Base-by-base conservation (phyloP, 345 rosid genomes). In the Punica granatum region DNA sequence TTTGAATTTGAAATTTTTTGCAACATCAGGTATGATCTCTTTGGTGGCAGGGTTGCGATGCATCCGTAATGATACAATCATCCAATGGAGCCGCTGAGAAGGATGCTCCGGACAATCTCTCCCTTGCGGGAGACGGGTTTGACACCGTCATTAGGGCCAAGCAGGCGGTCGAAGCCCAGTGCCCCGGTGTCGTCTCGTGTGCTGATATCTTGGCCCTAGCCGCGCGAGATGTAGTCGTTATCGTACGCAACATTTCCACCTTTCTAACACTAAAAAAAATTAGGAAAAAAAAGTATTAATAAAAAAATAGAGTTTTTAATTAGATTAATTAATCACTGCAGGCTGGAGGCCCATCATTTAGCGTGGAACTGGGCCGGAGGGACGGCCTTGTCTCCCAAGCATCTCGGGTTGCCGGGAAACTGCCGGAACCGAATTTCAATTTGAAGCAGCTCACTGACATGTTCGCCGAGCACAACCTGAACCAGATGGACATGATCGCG, bases 121-220 rank as follows among this genome's bases (percentile, higher is more conserved):
- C 99, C 31, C 88, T 94, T 0, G 95, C 97, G 10, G 99, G 97
- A 72, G 99, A 94, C 30, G 99, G 97, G 4, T 94, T 86, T 32
- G 97, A 94, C 73, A 85, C 97, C 23, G 76, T 94, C 25, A 25
- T 78, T 25, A 85, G 80, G 76, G 95, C 92, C 15, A 94, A 94
- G 73, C 64, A 73, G 48, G 92, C 90, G 0, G 89, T 90, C 5
- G 99, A 94, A 79, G 65, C 72, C 30, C 60, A 7, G 48, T 93
- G 97, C 73, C 98, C 88, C 0, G 81, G 85, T 0, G 73, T 76
- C 33, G 98, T 93, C 42, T 90, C 97, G 14, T 93, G 99, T 64
- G 96, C 97, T 1, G 99, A 93, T 75, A 79, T 90, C 37, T 16
- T 93, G 28, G 86, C 96, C 44, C 69, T 90, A 1, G 96, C 96